Evolutionary conservation across 441 rosid species (phyloP).

Genomic region (Populus hybrid): DNA sequence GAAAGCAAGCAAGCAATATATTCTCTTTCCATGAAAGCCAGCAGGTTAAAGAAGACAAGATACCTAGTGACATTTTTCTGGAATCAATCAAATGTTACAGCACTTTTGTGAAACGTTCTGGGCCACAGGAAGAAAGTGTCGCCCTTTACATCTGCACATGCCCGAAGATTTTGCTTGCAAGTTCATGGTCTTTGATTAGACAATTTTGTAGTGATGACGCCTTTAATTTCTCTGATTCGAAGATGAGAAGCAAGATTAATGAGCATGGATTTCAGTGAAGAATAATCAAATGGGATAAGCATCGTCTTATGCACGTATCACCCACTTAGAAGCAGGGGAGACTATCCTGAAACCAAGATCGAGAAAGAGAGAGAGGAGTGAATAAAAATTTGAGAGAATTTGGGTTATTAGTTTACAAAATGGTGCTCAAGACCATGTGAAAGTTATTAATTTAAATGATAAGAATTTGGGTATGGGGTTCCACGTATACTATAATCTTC

Average conservation of each 20-base stretch:
- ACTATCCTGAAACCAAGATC: constrained; percentile 12
- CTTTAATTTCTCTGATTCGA: constrained; percentile 15
- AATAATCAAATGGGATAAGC: constrained; percentile 27
- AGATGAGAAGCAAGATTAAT: constrained; percentile 7
- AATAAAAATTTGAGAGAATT: constrained; percentile 2
- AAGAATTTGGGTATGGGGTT: background rate
- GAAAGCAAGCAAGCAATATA: background rate
- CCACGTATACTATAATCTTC: no score
- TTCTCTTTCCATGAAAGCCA: background rate
- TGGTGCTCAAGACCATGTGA: constrained; percentile 32
- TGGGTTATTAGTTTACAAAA: constrained; percentile 31
- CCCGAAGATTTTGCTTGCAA: constrained; percentile 21
- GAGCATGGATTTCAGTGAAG: constrained; percentile 46
- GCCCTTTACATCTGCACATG: constrained; percentile 8
- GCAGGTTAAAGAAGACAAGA: background rate
- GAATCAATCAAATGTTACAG: background rate
- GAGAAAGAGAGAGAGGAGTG: constrained; percentile 14
- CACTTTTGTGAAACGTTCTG: background rate
- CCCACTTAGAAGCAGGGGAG: background rate
- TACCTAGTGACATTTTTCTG: background rate
- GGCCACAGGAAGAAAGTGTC: constrained; percentile 23
- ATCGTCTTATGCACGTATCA: constrained; percentile 36
- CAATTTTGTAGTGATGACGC: background rate
- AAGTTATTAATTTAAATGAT: constrained; percentile 1
- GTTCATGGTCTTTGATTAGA: background rate